Evolutionary conservation across 306 rosid species (phyloP), one percentile per base, ranked within the genome.

Genomic region (Medicago ruthenica): DNA sequence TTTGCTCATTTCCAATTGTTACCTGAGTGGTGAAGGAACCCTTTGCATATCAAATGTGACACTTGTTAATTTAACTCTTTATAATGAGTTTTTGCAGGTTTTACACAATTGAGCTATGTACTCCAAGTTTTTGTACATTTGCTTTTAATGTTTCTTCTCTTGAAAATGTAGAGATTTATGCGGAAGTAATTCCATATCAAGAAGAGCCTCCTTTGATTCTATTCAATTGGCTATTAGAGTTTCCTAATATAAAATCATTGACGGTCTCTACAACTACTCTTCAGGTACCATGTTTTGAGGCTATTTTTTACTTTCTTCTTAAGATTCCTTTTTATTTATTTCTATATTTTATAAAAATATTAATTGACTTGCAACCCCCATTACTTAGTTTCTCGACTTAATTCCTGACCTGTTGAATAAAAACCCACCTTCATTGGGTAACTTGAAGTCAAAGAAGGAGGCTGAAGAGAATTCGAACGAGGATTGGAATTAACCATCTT

Each of bases 41-140:
- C 78, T 79, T 7, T 63, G 37, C 67, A 63, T 79, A 47, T 71
- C 78, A 2, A 71, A 18, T 55, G 0, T 3, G 15, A 42, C 4
- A 0, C 82, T 79, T n/a, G 5, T 6, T 2, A 41, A 24, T 17
- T 53, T 53, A 7, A 17, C 59, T 7, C 0, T 53, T 0, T 1
- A 53, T 16, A 17, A 17, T 53, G 1, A 53, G 3, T 47, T 47
- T 15, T 15, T 1, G 0, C 8, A 1, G 17, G 0, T 53, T 6
- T 54, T 54, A 9, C 27, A 54, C 2, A 1, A 6, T 18, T 7
- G 61, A 54, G 14, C 6, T 54, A 17, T 16, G 6, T 18, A 20
- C 61, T 54, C 61, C 61, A 18, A 55, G 14, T 55, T 34, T 55
- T 20, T 9, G 14, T 4, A 55, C 31, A 5, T 55, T 55, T 2